Evolutionary conservation across 2,329 filamentous ascomycete species (phyloP), one percentile per base, ranked within the genome.

Genomic region (Cercospora janseana): DNA sequence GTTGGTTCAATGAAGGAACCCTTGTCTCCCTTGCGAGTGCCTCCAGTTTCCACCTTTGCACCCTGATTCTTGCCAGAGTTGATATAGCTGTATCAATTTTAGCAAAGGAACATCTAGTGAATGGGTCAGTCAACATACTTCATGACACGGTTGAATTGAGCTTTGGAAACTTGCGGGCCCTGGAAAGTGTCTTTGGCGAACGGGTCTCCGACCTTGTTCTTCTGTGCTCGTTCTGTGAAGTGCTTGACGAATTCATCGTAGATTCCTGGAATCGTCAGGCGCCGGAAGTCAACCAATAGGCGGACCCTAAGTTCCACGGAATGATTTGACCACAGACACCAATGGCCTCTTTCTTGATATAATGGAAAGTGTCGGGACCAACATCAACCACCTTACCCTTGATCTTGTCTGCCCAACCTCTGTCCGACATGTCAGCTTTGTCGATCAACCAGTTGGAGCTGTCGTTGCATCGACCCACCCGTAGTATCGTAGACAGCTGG

Each of bases 251-350:
- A 32, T 3, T 32, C 5, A 1, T 32, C 29, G 5, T 32, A 15
- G n/a, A 15, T 32, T 8, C 16, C 4, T 4, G n/a, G n/a, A n/a
- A n/a, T n/a, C n/a, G n/a, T n/a, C n/a, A n/a, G n/a, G n/a, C n/a
- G n/a, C n/a, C n/a, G n/a, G n/a, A n/a, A n/a, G n/a, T n/a, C n/a
- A n/a, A n/a, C n/a, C n/a, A n/a, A n/a, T n/a, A n/a, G n/a, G n/a
- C n/a, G n/a, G n/a, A n/a, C n/a, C n/a, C n/a, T n/a, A n/a, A n/a
- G n/a, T 60, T 60, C 57, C 52, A 80, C 69, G 89, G 88, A 5
- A 87, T 89, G 55, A 94, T 88, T 43, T 92, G 73, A 2, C 85
- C 88, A 62, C 85, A 64, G 2, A 66, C 62, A 12, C 63, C 63
- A 8, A 64, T 47, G 4, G 64, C 63, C 43, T 66, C 46, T 24